Conservation (phyloP, 2,329 filamentous ascomycete genomes). For the Apiospora phragmitis region DNA sequence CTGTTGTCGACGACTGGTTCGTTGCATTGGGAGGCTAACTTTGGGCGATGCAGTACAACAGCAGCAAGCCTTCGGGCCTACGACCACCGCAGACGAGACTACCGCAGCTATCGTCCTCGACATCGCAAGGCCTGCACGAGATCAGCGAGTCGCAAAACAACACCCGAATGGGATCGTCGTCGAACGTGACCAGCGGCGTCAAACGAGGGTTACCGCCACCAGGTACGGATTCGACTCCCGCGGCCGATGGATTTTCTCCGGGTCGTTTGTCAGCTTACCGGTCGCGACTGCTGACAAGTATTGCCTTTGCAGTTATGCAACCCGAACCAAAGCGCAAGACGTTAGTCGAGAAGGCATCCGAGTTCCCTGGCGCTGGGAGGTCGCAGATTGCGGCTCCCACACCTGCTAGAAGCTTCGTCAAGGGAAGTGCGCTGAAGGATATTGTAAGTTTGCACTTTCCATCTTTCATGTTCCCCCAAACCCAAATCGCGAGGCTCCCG, state of each 20-base stretch:
- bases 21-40: not conserved
- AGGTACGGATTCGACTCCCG: constrained; percentile 33
- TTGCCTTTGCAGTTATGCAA: constrained; percentile 43
- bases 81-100: constrained; percentile 10
- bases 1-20: not conserved
- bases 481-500: not conserved
- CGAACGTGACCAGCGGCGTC: constrained; percentile 42
- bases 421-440: constrained; percentile 42
- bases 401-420: constrained; percentile 44
- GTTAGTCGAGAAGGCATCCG: constrained; percentile 53
- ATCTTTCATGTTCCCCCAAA: not conserved
- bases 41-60: constrained; percentile 2
- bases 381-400: constrained; percentile 40
- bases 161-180: constrained; percentile 46
- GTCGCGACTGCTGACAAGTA: constrained; percentile 13
- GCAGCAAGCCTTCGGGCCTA: constrained; percentile 15
- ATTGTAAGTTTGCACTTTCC: constrained; percentile 18
- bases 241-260: not conserved
- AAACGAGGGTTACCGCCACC: constrained; percentile 54
- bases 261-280: not conserved
- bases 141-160: constrained; percentile 64
- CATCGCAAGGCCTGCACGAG: constrained; percentile 46
- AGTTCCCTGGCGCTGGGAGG: constrained; percentile 43
- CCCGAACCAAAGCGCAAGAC: constrained; percentile 63
- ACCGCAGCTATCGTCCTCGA: constrained; percentile 19